Conservation (phyloP, 176 grass and related monocot genomes). For the Ananas comosus region DNA sequence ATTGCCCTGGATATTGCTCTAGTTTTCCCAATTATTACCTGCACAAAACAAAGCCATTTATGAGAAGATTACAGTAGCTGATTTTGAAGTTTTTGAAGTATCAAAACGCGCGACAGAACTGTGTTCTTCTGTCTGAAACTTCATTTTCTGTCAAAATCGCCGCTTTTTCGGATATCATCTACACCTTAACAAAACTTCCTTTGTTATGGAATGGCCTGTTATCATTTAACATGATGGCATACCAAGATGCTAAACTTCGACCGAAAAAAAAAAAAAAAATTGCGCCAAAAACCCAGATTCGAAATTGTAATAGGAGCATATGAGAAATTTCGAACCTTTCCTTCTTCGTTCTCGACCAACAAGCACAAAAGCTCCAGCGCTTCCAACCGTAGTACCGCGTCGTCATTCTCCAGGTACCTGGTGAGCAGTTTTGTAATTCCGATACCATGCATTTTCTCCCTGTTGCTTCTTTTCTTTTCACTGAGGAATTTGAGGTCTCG, state of each 20-base stretch:
- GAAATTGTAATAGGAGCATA: neutral
- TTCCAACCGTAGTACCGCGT: slow-evolving; percentile 38
- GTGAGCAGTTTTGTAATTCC: slow-evolving; percentile 79
- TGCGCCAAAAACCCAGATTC: neutral
- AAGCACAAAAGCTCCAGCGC: slow-evolving; percentile 50
- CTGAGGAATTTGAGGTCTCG: slow-evolving; percentile 51
- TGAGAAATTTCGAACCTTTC: slow-evolving; percentile 53
- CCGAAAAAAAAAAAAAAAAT: neutral
- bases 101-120: too few species aligned
- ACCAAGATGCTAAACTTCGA: too few species aligned
- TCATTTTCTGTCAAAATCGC: too few species aligned
- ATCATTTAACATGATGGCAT: too few species aligned
- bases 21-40: slow-evolving; percentile 74
- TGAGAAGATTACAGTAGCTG: neutral
- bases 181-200: too few species aligned
- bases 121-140: too few species aligned
- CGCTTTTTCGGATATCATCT: too few species aligned
- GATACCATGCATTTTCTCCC: slow-evolving; percentile 60
- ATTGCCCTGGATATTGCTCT: slow-evolving; percentile 51
- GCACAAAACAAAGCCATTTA: slow-evolving; percentile 20
- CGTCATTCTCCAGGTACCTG: slow-evolving; percentile 47
- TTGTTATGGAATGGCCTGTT: too few species aligned
- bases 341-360: slow-evolving; percentile 62
- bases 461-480: slow-evolving; percentile 45
- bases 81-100: neutral